Percentiles rank a stretch among this genome's conserved stretches.
phyloP scores from a whole-genome alignment of 2,329 filamentous ascomycete genomes.

The Xylariales sp. region DNA sequence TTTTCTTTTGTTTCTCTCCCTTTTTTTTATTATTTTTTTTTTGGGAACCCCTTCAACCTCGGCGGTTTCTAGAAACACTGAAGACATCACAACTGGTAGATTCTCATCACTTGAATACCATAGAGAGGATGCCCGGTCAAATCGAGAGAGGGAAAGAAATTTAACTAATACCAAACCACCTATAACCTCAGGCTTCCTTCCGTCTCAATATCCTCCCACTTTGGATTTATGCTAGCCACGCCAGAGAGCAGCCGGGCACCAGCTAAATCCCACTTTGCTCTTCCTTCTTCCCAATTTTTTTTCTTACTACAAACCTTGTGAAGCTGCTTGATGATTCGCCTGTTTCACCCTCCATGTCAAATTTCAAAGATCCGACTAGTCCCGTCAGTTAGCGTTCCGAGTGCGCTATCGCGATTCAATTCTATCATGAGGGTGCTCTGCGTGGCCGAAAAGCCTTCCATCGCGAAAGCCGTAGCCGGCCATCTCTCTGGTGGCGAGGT shows the following conservation, averaged over 20 bases:
- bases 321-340: conserved; percentile 33
- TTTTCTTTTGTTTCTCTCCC: too few species aligned
- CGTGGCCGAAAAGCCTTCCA: conserved; percentile 90
- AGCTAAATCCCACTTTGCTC: not conserved
- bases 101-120: not conserved
- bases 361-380: conserved; percentile 29
- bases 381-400: conserved; percentile 31
- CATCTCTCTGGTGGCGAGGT: conserved; percentile 84
- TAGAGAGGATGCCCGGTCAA: not conserved
- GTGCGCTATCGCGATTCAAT: conserved; percentile 34
- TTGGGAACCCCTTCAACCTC: not conserved
- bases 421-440: conserved; percentile 70
- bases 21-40: too few species aligned
- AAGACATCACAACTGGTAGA: not conserved
- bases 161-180: conserved; percentile 3
- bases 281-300: too few species aligned
- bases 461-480: conserved; percentile 91
- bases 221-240: not conserved
- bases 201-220: not conserved
- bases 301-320: not conserved
- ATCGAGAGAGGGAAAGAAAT: conserved; percentile 2
- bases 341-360: conserved; percentile 33
- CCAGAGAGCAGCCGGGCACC: not conserved
- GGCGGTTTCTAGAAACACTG: not conserved
- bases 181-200: conserved; percentile 8